Evolutionary conservation across 805 yeast genomes (phyloP), one percentile per base, ranked within the genome.

Genomic region (Cyberlindnera mycetangii): DNA sequence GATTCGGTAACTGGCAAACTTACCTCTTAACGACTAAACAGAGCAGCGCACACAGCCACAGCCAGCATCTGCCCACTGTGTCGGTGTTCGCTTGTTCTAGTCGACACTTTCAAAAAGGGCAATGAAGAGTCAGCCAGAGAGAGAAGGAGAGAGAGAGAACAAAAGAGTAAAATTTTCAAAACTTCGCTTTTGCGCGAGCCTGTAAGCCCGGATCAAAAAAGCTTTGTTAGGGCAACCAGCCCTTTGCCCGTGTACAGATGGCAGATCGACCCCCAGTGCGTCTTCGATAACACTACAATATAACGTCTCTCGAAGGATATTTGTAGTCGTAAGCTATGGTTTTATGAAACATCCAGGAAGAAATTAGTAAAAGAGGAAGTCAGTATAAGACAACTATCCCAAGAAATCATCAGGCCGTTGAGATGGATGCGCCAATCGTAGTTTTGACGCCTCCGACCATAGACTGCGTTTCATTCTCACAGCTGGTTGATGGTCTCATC

Each of bases 191-290:
- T 21, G 27, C 5, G 19, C 37, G 37, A 15, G 37, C 37, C 14
- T 12, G 28, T n/a, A n/a, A 22, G 10, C 25, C 14, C 14, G 28
- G 7, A 12, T 27, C 27, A 11, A 7, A 9, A 22, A 30, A 7
- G 6, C 20, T 19, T 14, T 16, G 17, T 37, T 37, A 37, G 40
- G 40, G 40, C 40, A 37, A 28, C 40, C 27, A n/a, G n/a, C n/a
- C 17, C 7, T 21, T 35, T 12, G 18, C 39, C 31, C 32, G 32
- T 4, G 12, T 9, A 5, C 12, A 14, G 18, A 17, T 36, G 39
- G 32, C 39, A 25, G 39, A 25, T 10, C 25, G 10, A 22, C 25
- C 25, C 25, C 25, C 25, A 22, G n/a, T n/a, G n/a, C n/a, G n/a
- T n/a, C n/a, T n/a, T n/a, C n/a, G n/a, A n/a, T n/a, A n/a, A n/a